A percentile compares a stretch with the other conserved stretches of the same genome.
These are phyloP conservation scores for Pleurotus platypus DNA, from an alignment of 768 basidiomycete species.

Conservation along the genomic window DNA sequence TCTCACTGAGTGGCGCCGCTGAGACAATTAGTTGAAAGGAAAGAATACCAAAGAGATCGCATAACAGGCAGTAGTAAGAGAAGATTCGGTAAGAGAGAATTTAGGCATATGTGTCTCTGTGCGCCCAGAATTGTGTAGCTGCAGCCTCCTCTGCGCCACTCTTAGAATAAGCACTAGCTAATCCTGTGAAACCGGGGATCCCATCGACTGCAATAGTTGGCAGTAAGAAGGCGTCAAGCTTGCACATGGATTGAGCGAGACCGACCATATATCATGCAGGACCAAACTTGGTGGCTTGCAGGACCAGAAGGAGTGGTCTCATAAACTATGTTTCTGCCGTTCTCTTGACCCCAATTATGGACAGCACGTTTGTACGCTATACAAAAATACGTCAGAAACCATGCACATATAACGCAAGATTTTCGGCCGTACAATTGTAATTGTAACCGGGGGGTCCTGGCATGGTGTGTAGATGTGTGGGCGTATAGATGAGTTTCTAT, in stretches of 20 bases:
- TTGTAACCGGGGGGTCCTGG: neutral
- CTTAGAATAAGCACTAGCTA: neutral
- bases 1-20: too few species aligned
- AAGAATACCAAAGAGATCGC: too few species aligned
- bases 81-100: too few species aligned
- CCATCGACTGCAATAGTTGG: neutral
- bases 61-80: too few species aligned
- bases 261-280: constrained; percentile 23
- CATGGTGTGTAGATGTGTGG: neutral
- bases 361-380: constrained; percentile 15
- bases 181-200: neutral
- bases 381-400: neutral
- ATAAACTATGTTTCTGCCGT: constrained; percentile 9
- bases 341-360: constrained; percentile 14
- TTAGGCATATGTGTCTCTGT: neutral
- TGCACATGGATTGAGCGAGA: neutral
- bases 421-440: neutral
- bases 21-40: too few species aligned
- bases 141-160: neutral
- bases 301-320: constrained; percentile 16
- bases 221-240: neutral
- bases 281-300: constrained; percentile 21
- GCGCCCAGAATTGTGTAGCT: neutral
- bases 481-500: neutral
- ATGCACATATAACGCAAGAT: too few species aligned